Evolutionary conservation across 164 flowering plant genomes (phyloP).

Genomic region (Berberis vulgaris): DNA sequence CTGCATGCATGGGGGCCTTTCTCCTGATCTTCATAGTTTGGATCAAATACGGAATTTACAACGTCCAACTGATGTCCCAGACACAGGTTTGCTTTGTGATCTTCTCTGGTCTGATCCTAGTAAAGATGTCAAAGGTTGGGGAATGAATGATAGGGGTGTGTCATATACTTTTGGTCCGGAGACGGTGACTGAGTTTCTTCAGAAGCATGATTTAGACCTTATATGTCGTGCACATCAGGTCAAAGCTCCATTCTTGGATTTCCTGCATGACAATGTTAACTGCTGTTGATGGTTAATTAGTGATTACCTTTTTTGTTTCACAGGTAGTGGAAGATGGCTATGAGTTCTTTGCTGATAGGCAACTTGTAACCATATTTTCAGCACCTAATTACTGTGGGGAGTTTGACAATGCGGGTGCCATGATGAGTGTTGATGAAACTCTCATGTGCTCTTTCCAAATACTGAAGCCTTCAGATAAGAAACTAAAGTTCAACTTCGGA

Average conservation of each 20-base stretch:
- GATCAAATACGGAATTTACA: slow-evolving; percentile 39
- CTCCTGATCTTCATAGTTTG: slow-evolving; percentile 41
- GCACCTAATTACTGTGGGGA: slow-evolving; percentile 91
- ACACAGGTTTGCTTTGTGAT: slow-evolving; percentile 51
- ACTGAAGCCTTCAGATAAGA: slow-evolving; percentile 60
- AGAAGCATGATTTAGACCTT: slow-evolving; percentile 48
- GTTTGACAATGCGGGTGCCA: slow-evolving; percentile 85
- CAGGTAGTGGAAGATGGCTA: slow-evolving; percentile 40
- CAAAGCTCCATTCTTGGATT: background rate
- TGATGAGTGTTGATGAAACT: slow-evolving; percentile 92
- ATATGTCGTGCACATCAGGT: slow-evolving; percentile 64
- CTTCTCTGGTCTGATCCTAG: slow-evolving; percentile 62
- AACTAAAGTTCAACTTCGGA: slow-evolving; percentile 34
- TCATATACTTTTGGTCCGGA: slow-evolving; percentile 51
- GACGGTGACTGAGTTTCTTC: slow-evolving; percentile 38
- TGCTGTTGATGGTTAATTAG: background rate
- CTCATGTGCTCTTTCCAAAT: slow-evolving; percentile 80
- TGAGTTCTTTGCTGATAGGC: slow-evolving; percentile 46
- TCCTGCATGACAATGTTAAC: background rate
- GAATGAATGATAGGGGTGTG: slow-evolving; percentile 61
- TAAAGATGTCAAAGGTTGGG: slow-evolving; percentile 49
- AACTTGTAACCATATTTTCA: slow-evolving; percentile 85
- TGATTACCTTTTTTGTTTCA: background rate
- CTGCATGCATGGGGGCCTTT: slow-evolving; percentile 58
- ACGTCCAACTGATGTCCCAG: slow-evolving; percentile 60